These are phyloP conservation scores for Populus hybrid DNA, from an alignment of 441 rosid genomes.

Conservation along the genomic window DNA sequence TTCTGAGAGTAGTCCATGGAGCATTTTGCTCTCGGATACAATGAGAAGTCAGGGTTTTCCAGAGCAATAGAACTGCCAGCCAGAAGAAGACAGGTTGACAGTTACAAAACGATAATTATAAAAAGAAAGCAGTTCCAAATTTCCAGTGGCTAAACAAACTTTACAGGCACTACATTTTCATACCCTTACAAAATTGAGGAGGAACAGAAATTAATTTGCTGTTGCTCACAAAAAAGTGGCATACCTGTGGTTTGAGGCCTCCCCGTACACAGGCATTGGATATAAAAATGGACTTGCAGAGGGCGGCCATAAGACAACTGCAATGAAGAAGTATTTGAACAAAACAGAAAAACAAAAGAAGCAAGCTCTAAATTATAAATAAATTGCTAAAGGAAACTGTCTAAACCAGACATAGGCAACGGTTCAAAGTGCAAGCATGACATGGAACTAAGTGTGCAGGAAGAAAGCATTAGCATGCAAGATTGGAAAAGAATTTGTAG, in stretches of 20 bases:
- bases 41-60: slow-evolving; percentile 61
- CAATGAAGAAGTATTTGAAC: slow-evolving; percentile 14
- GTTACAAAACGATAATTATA: not conserved
- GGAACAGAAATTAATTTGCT: slow-evolving; percentile 1
- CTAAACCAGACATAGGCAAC: not conserved
- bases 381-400: not conserved
- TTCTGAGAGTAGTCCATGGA: slow-evolving; percentile 54
- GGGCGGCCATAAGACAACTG: slow-evolving; percentile 88
- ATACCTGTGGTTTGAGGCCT: slow-evolving; percentile 96
- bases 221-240: slow-evolving; percentile 14
- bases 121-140: not conserved
- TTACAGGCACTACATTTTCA: not conserved
- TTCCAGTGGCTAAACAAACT: not conserved
- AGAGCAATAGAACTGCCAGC: slow-evolving; percentile 63
- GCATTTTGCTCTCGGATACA: slow-evolving; percentile 68
- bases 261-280: slow-evolving; percentile 86
- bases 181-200: not conserved
- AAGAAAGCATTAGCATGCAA: slow-evolving; percentile 5
- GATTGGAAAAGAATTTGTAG: not conserved
- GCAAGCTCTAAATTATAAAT: not conserved
- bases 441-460: not conserved
- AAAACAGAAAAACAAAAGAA: slow-evolving; percentile 4
- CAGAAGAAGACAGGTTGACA: slow-evolving; percentile 13
- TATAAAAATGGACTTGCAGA: slow-evolving; percentile 77
- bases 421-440: not conserved